Evolutionary conservation across 2,329 filamentous ascomycete genomes (phyloP), one percentile per base, ranked within the genome.

Genomic region (Metarhizium album): DNA sequence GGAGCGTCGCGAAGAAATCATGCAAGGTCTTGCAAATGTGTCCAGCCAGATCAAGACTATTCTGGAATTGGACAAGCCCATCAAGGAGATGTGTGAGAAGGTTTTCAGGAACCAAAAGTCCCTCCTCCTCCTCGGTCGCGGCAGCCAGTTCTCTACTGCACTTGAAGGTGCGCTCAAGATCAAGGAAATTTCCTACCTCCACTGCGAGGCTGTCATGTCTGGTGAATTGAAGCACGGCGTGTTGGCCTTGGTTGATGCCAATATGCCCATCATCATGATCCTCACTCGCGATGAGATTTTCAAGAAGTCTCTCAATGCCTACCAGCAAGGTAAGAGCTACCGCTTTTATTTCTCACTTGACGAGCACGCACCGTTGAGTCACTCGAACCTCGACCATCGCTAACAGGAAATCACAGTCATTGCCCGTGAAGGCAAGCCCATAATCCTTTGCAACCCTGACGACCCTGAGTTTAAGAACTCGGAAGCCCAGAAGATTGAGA

Each of bases 151-250:
- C 76, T 90, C 91, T 54, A 98, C 93, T 62, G 93, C 93, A 51
- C 83, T 98, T 22, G 93, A 98, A 77, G 93, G 89, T 72, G 93
- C 93, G 47, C 79, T 98, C 60, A 98, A 98, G 80, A 98, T 98
- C 73, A 98, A 98, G 82, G 93, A 98, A 75, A 98, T 98, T 64
- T 97, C 91, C 18, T 98, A 98, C 73, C 87, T 98, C 53, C 93
- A 98, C 73, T 98, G 93, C 72, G 93, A 98, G 75, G 93, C 93
- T 62, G 93, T 98, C 76, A 98, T 98, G 93, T 97, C 93, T 57
- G 93, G 93, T 72, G 93, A 98, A 75, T 81, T 98, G 63, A 98
- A 98, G 82, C 93, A 98, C 71, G 93, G 93, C 78, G 93, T 98
- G 48, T 77, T 98, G 66, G 93, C 93, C 49, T 80, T 98, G 56